A percentile compares a stretch with the other conserved stretches of the same genome.
These are phyloP conservation scores for Aspergillus cristatus DNA, from an alignment of 495 filamentous ascomycete genomes.

Conservation along the genomic window DNA sequence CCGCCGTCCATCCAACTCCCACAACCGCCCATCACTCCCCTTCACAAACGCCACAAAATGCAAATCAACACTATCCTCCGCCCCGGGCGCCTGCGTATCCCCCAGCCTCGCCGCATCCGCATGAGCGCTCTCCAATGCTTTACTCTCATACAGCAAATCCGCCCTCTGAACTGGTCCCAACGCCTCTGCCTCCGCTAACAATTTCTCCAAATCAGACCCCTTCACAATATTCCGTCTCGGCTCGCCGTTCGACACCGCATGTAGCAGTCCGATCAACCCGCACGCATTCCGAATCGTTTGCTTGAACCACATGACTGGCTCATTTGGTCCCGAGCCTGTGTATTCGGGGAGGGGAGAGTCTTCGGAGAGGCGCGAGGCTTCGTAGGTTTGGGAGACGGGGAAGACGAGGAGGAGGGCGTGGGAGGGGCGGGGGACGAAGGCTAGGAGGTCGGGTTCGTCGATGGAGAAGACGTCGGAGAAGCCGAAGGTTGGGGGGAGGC, in stretches of 20 bases:
- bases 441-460: slow-evolving; percentile 66
- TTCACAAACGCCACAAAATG: slow-evolving; percentile 87
- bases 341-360: slow-evolving; percentile 48
- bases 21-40: slow-evolving; percentile 57
- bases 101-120: slow-evolving; percentile 59
- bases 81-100: slow-evolving; percentile 61
- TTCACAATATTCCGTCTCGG: slow-evolving; percentile 32
- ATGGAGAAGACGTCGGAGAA: slow-evolving; percentile 83
- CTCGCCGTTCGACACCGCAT: slow-evolving; percentile 59
- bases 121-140: slow-evolving; percentile 64
- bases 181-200: slow-evolving; percentile 37
- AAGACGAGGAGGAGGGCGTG: slow-evolving; percentile 79
- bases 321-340: slow-evolving; percentile 36
- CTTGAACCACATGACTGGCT: slow-evolving; percentile 78
- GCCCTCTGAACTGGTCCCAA: slow-evolving; percentile 48
- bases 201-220: slow-evolving; percentile 35
- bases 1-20: slow-evolving; percentile 76
- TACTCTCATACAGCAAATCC: slow-evolving; percentile 61
- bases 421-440: slow-evolving; percentile 74
- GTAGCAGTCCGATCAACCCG: slow-evolving; percentile 74
- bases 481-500: slow-evolving; percentile 52
- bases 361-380: slow-evolving; percentile 54
- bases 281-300: slow-evolving; percentile 87
- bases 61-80: slow-evolving; percentile 58
- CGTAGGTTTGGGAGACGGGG: slow-evolving; percentile 64